phyloP scores from a whole-genome alignment of 2,329 filamentous ascomycete species.

The Emergomyces pasteurianus region DNA sequence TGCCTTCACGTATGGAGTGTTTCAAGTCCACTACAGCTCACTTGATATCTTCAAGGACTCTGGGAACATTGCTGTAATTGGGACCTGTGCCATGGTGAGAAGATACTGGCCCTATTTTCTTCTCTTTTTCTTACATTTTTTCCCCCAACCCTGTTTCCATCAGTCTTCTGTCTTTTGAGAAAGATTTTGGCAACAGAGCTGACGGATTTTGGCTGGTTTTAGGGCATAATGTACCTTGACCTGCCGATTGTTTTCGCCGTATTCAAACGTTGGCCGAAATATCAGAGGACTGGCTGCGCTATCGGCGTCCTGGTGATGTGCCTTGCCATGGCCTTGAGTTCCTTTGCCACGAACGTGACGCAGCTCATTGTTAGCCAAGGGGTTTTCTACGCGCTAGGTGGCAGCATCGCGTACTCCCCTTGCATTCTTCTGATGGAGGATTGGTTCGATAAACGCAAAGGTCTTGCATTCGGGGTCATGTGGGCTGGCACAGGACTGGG shows the following conservation, averaged over 20 bases:
- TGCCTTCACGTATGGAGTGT: constrained; percentile 47
- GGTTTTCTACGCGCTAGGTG: constrained; percentile 35
- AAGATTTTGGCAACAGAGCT: not conserved
- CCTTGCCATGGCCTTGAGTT: constrained; percentile 25
- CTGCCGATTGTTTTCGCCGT: constrained; percentile 21
- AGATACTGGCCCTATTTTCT: constrained; percentile 14
- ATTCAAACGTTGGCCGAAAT: constrained; percentile 25
- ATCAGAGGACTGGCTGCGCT: constrained; percentile 24
- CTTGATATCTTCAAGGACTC: constrained; percentile 43
- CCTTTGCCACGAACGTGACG: constrained; percentile 31
- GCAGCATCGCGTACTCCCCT: constrained; percentile 40
- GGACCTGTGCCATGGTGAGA: constrained; percentile 48
- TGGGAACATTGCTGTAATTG: constrained; percentile 48
- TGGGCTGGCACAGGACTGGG: constrained; percentile 28
- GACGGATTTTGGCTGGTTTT: constrained; percentile 5
- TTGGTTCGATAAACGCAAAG: constrained; percentile 42
- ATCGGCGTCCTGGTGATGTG: constrained; percentile 28
- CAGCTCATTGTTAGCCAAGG: constrained; percentile 33
- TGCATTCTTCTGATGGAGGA: constrained; percentile 41
- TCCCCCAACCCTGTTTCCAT: not conserved
- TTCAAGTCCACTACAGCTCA: constrained; percentile 49
- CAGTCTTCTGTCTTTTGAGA: not conserved
- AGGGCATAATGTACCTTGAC: constrained; percentile 24
- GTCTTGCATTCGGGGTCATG: constrained; percentile 41
- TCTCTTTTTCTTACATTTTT: no score